Base-by-base conservation (phyloP, 768 basidiomycete species). In the Boletus huronensis region DNA sequence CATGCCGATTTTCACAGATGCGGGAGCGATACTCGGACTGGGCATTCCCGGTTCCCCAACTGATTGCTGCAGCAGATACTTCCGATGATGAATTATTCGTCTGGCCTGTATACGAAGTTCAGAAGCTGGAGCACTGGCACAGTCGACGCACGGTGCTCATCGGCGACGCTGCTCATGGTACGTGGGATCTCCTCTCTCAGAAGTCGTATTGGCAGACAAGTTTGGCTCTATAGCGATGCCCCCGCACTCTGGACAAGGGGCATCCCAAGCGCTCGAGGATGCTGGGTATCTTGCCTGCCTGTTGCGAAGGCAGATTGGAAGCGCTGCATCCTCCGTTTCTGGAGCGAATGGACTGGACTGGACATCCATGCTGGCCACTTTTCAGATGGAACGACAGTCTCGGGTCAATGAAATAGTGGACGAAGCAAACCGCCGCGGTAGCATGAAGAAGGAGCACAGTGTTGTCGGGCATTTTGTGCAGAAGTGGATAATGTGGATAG, bases 151-250 rank as follows among this genome's bases (percentile, higher is more conserved):
- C 64, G 31, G 61, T 71, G 7, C 60, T 70, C n/a, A 58, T 71
- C 23, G 69, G 69, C 3, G 70, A 70, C n/a, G 68, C 68, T 43
- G 68, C 65, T 42, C 68, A 71, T 55, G 68, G 68, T 70, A 48
- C 3, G 64, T 56, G 29, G 25, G 14, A 17, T 36, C 9, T 25
- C 19, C 3, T 48, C 17, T 39, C 7, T 31, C 3, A 6, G 2
- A 44, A n/a, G 39, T 38, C 8, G 38, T 7, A 41, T n/a, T 46
- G 25, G n/a, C 6, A 44, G 23, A 28, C n/a, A 32, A 48, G 1
- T 23, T 42, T 29, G 26, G 39, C 6, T 49, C 32, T 21, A 31
- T 19, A 70, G 70, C 64, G 4, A 68, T 70, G 68, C 66, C 69
- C 10, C 70, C 70, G 4, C 60, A 71, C 46, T 67, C 67, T 31